Evolutionary conservation across 2,329 filamentous ascomycete species (phyloP).

Genomic region (Penicillium polonicum): DNA sequence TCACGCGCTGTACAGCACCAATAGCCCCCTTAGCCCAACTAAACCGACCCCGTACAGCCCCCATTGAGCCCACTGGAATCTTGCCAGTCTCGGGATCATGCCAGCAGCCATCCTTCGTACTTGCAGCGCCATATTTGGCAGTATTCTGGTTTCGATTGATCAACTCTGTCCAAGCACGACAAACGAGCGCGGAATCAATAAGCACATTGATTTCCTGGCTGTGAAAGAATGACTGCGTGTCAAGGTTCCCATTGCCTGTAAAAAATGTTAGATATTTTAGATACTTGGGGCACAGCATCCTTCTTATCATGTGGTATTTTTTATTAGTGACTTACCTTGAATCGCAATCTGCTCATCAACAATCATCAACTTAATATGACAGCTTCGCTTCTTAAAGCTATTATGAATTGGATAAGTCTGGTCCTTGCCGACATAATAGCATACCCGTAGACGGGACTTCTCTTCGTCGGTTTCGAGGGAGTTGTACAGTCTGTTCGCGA

Average conservation of each 20-base stretch:
- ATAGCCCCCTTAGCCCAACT: conserved; percentile 59
- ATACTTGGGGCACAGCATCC: neutral
- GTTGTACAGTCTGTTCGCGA: conserved; percentile 59
- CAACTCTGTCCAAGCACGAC: conserved; percentile 61
- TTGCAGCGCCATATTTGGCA: conserved; percentile 55
- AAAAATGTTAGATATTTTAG: neutral
- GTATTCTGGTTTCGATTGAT: conserved; percentile 69
- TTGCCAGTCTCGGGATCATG: conserved; percentile 51
- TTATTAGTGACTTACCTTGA: conserved; percentile 46
- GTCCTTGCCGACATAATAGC: conserved; percentile 73
- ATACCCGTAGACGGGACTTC: conserved; percentile 56
- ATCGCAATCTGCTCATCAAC: conserved; percentile 68
- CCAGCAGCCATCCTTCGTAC: conserved; percentile 61
- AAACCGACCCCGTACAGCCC: conserved; percentile 55
- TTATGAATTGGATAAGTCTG: conserved; percentile 67
- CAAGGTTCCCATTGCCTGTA: conserved; percentile 69
- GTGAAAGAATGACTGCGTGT: conserved; percentile 78
- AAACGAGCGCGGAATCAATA: conserved; percentile 64
- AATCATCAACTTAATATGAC: conserved; percentile 77
- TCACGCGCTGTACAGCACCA: conserved; percentile 58
- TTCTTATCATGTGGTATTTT: neutral
- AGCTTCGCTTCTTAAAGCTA: conserved; percentile 63
- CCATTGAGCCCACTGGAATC: conserved; percentile 52
- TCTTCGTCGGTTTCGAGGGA: conserved; percentile 54
- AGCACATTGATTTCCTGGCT: conserved; percentile 76